Evolutionary conservation across 2,329 filamentous ascomycete species (phyloP), one percentile per base, ranked within the genome.

Genomic region (Cordyceps fumosorosea): DNA sequence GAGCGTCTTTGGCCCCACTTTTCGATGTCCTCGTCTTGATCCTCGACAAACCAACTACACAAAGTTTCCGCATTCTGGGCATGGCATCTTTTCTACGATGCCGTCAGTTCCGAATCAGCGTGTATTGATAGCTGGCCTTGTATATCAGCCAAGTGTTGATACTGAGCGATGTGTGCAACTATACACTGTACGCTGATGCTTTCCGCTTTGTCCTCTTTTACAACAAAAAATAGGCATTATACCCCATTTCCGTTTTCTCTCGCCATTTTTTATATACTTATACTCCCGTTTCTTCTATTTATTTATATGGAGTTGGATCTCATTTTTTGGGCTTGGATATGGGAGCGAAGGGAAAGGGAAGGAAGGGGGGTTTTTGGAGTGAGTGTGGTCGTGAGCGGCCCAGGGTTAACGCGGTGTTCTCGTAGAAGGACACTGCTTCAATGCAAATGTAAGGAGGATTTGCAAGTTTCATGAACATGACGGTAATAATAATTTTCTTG

Each of bases 401-500:
- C 42, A 45, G 18, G 51, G n/a, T 44, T n/a, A 6, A n/a, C 3
- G 7, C 16, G 40, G 40, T 42, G 2, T 47, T 47, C 18, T 50
- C 42, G 42, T 32, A 18, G 55, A 59, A 59, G 37, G 37, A 54
- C 7, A 34, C 50, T 34, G 47, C 20, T 54, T 32, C 10, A 54
- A 45, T 7, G 50, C 53, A 26, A 47, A 47, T 54, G 42, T 54
- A 47, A 47, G 48, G 50, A 51, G 50, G 56, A 45, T 29, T 37
- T 37, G 45, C 53, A 54, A 60, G 29, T 40, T 14, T 54, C 37
- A 60, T 47, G 57, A 60, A 60, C 56, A 50, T 56, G 52, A 63
- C 55, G 61, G 56, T 59, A 55, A 63, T 63, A 63, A 63, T 63
- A 63, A 57, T 63, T 60, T 51, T 56, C 24, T 58, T 53, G 55